Evolutionary conservation across 192 early-diverging fungal species (phyloP).

Genomic region (Thoreauomyces humboldtii): DNA sequence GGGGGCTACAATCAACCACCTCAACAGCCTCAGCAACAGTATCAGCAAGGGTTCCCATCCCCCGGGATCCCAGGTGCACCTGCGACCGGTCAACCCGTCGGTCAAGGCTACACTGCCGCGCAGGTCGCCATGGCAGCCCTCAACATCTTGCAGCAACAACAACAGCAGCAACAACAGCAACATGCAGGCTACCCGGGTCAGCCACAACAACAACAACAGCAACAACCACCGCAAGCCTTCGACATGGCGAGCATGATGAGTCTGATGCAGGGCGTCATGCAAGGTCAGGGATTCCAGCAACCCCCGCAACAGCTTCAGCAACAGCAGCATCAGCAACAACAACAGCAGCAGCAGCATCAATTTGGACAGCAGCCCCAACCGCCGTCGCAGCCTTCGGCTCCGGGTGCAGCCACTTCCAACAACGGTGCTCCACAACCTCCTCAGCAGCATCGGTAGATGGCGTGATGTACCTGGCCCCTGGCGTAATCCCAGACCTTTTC

Average conservation of each 20-base stretch:
- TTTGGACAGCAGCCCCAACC: background rate
- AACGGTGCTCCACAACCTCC: too few relatives aligned
- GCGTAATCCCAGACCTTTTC: too few relatives aligned
- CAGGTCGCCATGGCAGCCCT: slow-evolving; percentile 13
- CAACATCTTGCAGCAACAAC: background rate
- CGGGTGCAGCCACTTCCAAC: too few relatives aligned
- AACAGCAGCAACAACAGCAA: background rate
- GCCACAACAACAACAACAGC: background rate
- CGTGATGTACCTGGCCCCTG: too few relatives aligned
- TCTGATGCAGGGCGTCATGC: slow-evolving; percentile 15
- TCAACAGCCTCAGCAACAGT: background rate
- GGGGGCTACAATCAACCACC: background rate
- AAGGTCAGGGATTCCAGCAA: slow-evolving; percentile 9
- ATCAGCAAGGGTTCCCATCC: background rate
- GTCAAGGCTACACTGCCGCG: background rate
- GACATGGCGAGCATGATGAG: slow-evolving; percentile 19
- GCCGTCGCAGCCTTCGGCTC: too few relatives aligned
- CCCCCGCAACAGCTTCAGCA: slow-evolving; percentile 31
- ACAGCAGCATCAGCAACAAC: slow-evolving; percentile 23
- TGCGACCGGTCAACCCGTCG: background rate
- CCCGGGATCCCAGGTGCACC: slow-evolving; percentile 7
- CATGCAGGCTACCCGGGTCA: background rate
- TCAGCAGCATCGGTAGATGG: too few relatives aligned
- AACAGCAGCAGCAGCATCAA: slow-evolving; percentile 1
- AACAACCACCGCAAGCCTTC: background rate